Evolutionary conservation across 257 asterid species (phyloP).

Genomic region (Pogostemon cablin): DNA sequence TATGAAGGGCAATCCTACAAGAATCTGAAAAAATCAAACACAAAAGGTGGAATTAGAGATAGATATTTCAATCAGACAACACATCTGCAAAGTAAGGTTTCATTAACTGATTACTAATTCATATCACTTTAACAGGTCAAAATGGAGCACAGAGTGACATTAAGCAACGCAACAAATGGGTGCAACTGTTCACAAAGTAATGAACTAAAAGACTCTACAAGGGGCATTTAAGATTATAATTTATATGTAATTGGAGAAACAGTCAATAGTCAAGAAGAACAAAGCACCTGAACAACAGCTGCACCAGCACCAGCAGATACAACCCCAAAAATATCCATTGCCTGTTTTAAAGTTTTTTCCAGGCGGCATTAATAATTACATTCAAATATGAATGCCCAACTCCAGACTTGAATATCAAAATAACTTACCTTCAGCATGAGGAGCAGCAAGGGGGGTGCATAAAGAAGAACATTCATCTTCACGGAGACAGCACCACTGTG

Average conservation of each 20-base stretch:
- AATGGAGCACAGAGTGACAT: conserved; percentile 6
- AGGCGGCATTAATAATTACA: conserved; percentile 25
- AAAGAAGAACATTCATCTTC: conserved; percentile 95
- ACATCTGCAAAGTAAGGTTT: conserved; percentile 22
- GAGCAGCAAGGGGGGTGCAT: conserved; percentile 75
- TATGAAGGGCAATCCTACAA: conserved; percentile 81
- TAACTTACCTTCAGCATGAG: conserved; percentile 76
- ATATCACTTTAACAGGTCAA: conserved; percentile 27
- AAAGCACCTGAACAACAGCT: conserved; percentile 89
- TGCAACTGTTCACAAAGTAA: neutral
- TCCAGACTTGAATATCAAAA: conserved; percentile 10
- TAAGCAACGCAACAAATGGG: neutral
- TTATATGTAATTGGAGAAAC: neutral
- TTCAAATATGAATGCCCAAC: conserved; percentile 8
- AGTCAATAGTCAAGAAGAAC: conserved; percentile 22
- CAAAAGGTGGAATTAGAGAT: conserved; percentile 33
- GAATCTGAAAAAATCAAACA: conserved; percentile 64
- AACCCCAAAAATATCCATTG: conserved; percentile 85
- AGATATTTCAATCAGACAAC: conserved; percentile 35
- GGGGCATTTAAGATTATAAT: conserved; percentile 10
- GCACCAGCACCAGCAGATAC: conserved; percentile 89
- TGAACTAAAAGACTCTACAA: neutral
- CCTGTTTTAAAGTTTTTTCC: conserved; percentile 54
- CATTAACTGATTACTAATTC: conserved; percentile 29
- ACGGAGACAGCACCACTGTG: conserved; percentile 93